Conservation (phyloP, 768 basidiomycete genomes). For the Tubosaeta sp. region DNA sequence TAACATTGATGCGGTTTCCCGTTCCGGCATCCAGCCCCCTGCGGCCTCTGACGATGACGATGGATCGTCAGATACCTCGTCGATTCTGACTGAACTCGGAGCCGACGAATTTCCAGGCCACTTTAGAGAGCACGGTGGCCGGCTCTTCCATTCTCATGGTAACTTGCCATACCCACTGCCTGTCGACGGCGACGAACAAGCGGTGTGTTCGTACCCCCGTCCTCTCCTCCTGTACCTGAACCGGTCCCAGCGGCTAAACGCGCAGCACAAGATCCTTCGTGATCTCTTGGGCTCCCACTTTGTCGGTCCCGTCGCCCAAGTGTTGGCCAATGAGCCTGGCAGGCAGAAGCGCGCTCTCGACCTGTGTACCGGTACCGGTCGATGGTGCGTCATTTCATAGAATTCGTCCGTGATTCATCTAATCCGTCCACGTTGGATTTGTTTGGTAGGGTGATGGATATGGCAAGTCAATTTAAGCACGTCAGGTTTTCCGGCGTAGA, state of each 20-base stretch:
- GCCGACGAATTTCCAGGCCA: slow-evolving; percentile 54
- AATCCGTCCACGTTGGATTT: slow-evolving; percentile 10
- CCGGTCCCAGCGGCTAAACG: slow-evolving; percentile 46
- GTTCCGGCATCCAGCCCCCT: slow-evolving; percentile 6
- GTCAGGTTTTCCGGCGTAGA: slow-evolving; percentile 69
- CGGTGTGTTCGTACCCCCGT: slow-evolving; percentile 39
- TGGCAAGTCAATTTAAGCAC: slow-evolving; percentile 62
- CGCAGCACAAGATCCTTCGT: slow-evolving; percentile 45
- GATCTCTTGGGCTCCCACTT: slow-evolving; percentile 53
- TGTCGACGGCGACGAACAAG: slow-evolving; percentile 64
- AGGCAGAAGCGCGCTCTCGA: slow-evolving; percentile 58
- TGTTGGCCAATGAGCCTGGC: slow-evolving; percentile 39
- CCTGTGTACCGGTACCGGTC: slow-evolving; percentile 71
- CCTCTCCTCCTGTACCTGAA: neutral
- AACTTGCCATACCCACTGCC: slow-evolving; percentile 67
- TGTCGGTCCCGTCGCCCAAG: slow-evolving; percentile 54
- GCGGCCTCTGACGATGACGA: slow-evolving; percentile 30
- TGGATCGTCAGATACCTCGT: slow-evolving; percentile 38
- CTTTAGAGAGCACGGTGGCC: slow-evolving; percentile 54
- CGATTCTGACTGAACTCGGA: slow-evolving; percentile 42
- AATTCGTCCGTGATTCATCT: slow-evolving; percentile 16
- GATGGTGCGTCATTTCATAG: slow-evolving; percentile 48
- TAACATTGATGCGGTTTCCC: slow-evolving; percentile 8
- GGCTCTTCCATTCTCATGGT: slow-evolving; percentile 67
- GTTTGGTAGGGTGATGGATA: slow-evolving; percentile 62